A percentile compares a stretch with the other conserved stretches of the same genome.
Conservation (phyloP, 2,329 filamentous ascomycete species). For the Penicillium thymicola region DNA sequence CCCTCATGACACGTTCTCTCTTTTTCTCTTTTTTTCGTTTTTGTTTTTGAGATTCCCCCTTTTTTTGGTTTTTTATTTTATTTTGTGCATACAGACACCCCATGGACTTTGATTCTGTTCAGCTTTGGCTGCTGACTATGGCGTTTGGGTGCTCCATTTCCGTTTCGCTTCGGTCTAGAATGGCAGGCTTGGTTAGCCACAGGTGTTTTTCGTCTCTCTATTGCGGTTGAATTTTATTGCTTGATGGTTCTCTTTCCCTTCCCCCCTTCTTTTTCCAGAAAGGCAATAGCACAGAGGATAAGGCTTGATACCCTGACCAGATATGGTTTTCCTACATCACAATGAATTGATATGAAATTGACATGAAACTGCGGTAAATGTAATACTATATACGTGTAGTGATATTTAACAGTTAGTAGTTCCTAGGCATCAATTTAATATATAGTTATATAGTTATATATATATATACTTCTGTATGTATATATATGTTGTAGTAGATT, state of each 20-base stretch:
- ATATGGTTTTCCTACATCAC: slow-evolving; percentile 15
- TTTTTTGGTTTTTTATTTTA: not conserved
- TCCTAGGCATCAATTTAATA: no score
- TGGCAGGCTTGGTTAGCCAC: slow-evolving; percentile 18
- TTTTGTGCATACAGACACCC: not conserved
- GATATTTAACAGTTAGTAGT: not conserved
- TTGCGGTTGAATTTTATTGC: not conserved
- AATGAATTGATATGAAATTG: slow-evolving; percentile 1
- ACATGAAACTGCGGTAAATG: no score
- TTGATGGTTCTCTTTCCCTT: not conserved
- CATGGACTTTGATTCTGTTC: slow-evolving; percentile 7
- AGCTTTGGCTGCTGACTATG: slow-evolving; percentile 1
- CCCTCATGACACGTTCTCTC: slow-evolving; percentile 11
- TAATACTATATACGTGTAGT: not conserved
- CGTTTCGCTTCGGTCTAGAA: slow-evolving; percentile 17
- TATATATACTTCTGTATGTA: no score
- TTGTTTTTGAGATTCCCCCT: slow-evolving; percentile 18
- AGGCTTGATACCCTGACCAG: slow-evolving; percentile 26
- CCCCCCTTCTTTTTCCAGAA: not conserved
- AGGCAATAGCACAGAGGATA: slow-evolving; percentile 12
- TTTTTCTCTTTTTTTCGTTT: not conserved
- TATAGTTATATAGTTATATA: no score
- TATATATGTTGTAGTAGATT: no score
- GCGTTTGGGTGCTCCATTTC: slow-evolving; percentile 11
- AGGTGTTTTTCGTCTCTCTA: slow-evolving; percentile 9